phyloP scores from a whole-genome alignment of 139 green algal genomes.

The Chlamydomonas schloesseri region DNA sequence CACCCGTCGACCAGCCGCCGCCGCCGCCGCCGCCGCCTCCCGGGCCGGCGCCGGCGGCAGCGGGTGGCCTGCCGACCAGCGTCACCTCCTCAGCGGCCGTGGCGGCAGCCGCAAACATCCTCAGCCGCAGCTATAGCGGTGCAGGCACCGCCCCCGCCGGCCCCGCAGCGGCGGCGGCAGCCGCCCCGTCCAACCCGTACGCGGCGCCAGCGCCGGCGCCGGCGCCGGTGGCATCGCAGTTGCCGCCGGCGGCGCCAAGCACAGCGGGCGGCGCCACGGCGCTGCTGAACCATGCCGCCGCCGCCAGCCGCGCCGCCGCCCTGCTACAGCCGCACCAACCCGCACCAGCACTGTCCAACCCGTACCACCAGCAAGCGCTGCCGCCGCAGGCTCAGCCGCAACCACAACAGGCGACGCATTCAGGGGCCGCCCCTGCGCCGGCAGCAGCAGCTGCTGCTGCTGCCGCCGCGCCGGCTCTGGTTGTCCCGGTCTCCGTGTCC shows the following conservation, averaged over 20 bases:
- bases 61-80: not conserved
- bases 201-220: not conserved
- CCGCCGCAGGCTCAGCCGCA: too few species aligned
- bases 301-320: not conserved
- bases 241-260: too few species aligned
- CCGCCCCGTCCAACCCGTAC: too few species aligned
- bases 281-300: not conserved
- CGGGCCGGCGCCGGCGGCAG: not conserved
- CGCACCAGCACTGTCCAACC: too few species aligned
- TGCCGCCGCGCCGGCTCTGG: too few species aligned
- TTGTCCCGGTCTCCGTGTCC: too few species aligned
- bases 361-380: not conserved
- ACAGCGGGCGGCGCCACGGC: not conserved
- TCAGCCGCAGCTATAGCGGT: not conserved
- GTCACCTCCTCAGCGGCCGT: not conserved
- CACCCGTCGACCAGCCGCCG: too few species aligned
- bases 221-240: not conserved
- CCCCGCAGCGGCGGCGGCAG: not conserved
- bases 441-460: not conserved
- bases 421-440: too few species aligned
- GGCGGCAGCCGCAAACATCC: not conserved
- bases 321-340: not conserved
- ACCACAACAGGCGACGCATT: too few species aligned
- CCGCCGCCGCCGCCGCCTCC: not conserved
- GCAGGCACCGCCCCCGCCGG: too few species aligned